Base-by-base conservation (phyloP, 495 filamentous ascomycete genomes). In the Choiromyces venosus region DNA sequence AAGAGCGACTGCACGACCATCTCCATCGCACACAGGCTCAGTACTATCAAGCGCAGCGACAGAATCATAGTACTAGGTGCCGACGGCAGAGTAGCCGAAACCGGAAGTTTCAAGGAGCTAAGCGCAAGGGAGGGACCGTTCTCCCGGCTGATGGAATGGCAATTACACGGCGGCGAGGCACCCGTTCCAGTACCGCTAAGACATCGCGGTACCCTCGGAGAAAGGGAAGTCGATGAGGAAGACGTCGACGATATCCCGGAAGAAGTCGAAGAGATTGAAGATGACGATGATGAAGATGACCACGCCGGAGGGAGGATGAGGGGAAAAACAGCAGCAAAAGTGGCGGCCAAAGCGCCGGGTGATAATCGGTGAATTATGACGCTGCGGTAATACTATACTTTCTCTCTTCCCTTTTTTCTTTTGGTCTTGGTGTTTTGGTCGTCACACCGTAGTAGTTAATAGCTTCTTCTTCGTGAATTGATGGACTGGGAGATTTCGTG, bases 61-160 rank as follows among this genome's bases (percentile, higher is more conserved):
- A 88, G 87, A 42, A 95, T 99, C 81, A 94, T 99, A 75, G 93
- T 95, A 4, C 88, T 99, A 35, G 89, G 88, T 19, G 86, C 86
- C 69, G 90, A 97, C 73, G 95, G 95, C 38, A 90, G 85, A 42
- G 94, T 98, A 29, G 95, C 96, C 7, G 93, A 99, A 83, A 89
- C 91, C 70, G 95, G 95, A 66, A 89, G 89, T 44, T 99, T 95
- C 81, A 84, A 87, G 19, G 88, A 93, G 71, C 86, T 99, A 37
- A 91, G 89, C 76, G 83, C 85, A 29, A 88, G 91, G 46, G 83
- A 90, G 36, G 94, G 94, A 52, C 92, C 93, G 9, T 99, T 99
- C 81, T 93, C 88, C 38, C 92, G 91, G 83, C 85, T 99, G 67
- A 99, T 99, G 95, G 93, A 98, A 82, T 99, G 96, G 96, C 95